These are phyloP conservation scores for Barbarea vulgaris DNA, from an alignment of 345 rosid genomes.

Conservation along the genomic window DNA sequence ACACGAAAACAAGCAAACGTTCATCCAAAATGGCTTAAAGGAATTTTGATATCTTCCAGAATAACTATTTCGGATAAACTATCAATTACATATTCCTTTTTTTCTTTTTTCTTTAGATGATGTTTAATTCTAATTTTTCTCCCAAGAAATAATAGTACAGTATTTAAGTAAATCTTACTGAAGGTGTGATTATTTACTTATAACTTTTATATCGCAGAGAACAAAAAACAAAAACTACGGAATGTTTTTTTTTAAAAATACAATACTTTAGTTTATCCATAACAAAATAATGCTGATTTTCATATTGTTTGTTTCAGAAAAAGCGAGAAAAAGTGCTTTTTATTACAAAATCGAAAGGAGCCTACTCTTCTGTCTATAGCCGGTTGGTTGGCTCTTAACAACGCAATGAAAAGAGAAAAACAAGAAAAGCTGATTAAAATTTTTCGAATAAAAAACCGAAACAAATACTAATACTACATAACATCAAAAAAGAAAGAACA, in stretches of 20 bases:
- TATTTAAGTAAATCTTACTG: background rate
- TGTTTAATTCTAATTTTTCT: background rate
- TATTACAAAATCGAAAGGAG: constrained; percentile 37
- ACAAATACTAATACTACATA: background rate
- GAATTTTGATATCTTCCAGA: background rate
- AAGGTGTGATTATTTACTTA: background rate
- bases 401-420: constrained; percentile 26
- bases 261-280: background rate
- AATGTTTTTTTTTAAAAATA: background rate
- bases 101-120: background rate
- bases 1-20: background rate
- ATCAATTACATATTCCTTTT: background rate
- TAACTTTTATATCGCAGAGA: background rate
- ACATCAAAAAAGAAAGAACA: constrained; percentile 31
- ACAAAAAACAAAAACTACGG: background rate
- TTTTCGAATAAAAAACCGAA: background rate
- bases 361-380: constrained; percentile 33
- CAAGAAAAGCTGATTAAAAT: constrained; percentile 11
- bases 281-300: constrained; percentile 16
- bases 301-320: constrained; percentile 20
- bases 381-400: constrained; percentile 37
- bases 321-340: constrained; percentile 36
- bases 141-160: background rate
- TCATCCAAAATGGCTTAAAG: background rate
- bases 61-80: background rate